Conservation (phyloP, 2,329 filamentous ascomycete genomes). For the Trichoderma cornu-damae region DNA sequence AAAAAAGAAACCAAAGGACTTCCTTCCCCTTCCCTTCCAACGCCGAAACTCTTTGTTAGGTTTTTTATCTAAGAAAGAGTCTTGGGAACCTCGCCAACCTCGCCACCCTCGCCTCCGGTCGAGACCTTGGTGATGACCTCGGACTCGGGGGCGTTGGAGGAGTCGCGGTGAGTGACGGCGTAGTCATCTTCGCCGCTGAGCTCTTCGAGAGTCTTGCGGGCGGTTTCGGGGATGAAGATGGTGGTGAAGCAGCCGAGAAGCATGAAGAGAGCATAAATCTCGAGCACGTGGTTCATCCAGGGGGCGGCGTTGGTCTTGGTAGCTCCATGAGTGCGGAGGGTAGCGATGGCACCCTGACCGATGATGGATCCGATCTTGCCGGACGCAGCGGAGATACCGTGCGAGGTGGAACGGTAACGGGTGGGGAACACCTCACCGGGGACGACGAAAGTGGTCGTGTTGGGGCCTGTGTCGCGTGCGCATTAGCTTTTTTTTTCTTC, state of each 20-base stretch:
- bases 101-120: constrained; percentile 3
- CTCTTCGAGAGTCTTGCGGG: constrained; percentile 67
- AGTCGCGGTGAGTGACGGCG: constrained; percentile 17
- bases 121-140: constrained; percentile 8
- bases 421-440: constrained; percentile 54
- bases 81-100: constrained; percentile 1
- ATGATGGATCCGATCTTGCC: constrained; percentile 55
- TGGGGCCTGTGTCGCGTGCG: constrained; percentile 36
- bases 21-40: neutral
- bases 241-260: constrained; percentile 64
- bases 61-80: constrained; percentile 8
- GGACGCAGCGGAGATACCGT: constrained; percentile 52
- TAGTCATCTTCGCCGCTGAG: constrained; percentile 40
- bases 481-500: neutral
- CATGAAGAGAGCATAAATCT: constrained; percentile 75
- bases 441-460: constrained; percentile 53
- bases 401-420: constrained; percentile 52
- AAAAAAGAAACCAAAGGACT: neutral
- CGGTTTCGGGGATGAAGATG: constrained; percentile 67
- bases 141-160: neutral
- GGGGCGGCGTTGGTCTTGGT: constrained; percentile 41
- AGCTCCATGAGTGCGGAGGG: constrained; percentile 45
- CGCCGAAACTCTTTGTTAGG: neutral
- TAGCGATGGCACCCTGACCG: constrained; percentile 53
- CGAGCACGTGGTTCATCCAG: constrained; percentile 72